Evolutionary conservation across 139 green algal genomes (phyloP).

Genomic region (Chlorella vulgaris): DNA sequence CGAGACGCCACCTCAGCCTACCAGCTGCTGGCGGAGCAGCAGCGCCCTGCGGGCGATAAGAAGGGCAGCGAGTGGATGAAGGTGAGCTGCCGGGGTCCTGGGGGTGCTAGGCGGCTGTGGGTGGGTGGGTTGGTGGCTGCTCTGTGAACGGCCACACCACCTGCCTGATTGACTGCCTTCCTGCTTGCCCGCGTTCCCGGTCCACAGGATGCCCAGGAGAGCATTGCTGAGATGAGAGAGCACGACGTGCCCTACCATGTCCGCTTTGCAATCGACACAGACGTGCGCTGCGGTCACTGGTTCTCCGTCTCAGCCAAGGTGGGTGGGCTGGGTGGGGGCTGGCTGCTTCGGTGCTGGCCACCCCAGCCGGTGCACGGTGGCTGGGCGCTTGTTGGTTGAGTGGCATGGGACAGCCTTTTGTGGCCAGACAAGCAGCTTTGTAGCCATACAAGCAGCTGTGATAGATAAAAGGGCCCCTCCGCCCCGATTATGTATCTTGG

Average conservation of each 20-base stretch:
- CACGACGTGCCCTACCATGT: slow-evolving; percentile 98
- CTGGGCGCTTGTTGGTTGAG: no score
- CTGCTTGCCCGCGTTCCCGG: neutral
- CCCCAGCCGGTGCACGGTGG: neutral
- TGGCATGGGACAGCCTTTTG: no score
- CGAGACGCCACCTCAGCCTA: slow-evolving; percentile 50
- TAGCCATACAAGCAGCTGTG: no score
- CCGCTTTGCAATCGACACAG: slow-evolving; percentile 92
- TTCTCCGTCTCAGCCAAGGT: slow-evolving; percentile 77
- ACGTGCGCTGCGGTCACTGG: slow-evolving; percentile 90
- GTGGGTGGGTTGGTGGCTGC: neutral
- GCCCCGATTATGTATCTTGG: no score
- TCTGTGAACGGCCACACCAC: neutral
- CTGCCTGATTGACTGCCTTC: neutral
- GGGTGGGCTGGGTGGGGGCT: neutral
- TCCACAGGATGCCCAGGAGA: slow-evolving; percentile 71
- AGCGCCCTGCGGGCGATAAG: slow-evolving; percentile 15
- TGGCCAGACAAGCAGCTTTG: no score
- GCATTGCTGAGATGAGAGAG: slow-evolving; percentile 91
- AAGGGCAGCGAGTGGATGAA: slow-evolving; percentile 26
- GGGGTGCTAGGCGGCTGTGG: no score
- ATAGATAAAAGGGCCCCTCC: no score
- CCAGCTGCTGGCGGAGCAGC: slow-evolving; percentile 28
- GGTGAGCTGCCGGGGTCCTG: neutral
- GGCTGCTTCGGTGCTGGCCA: neutral